Base-by-base conservation (phyloP, 2,329 filamentous ascomycete genomes). In the Raffaelea albimanens region DNA sequence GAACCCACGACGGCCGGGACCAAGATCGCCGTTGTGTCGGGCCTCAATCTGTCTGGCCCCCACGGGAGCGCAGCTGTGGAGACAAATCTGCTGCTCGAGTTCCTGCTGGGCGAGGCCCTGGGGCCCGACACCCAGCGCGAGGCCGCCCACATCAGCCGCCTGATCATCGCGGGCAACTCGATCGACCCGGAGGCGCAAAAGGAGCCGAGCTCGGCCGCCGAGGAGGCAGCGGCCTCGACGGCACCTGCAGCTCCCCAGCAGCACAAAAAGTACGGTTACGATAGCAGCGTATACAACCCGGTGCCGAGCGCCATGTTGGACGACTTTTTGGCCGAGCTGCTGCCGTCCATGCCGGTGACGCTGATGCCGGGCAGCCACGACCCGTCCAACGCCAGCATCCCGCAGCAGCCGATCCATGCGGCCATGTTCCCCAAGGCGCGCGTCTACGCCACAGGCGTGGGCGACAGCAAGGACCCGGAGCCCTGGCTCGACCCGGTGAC, bases 131-230 rank as follows among this genome's bases (percentile, higher is more conserved):
- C 76, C 0, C 85, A 89, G 58, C 63, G 69, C 18, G 69, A 74
- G 23, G 67, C 81, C 2, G 72, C 81, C 1, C 75, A 75, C 14
- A 94, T 98, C 53, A 87, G 83, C 51, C 80, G 91, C 16, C 76
- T 98, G 19, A 80, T 98, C 55, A 87, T 98, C 55, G 91, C 90
- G 1, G 93, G 93, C 38, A 91, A 97, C 65, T 95, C 89, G 2
- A 80, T 97, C 44, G 63, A 65, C 3, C 60, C 64, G 3, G 25
- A 29, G 25, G 63, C 63, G n/a, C 58, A 62, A 34, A 62, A 61
- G 40, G 59, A 60, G 36, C 54, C 57, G 2, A 47, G 42, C 13
- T 18, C 33, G 1, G 40, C n/a, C 11, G 41, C 22, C 52, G 61
- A 72, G 50, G 61, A 72, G 60, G 55, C 58, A 1, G 54, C 21